A percentile compares a stretch with the other conserved stretches of the same genome.
These are phyloP conservation scores for Apiotrichum brassicae DNA, from an alignment of 1,284 basidiomycete species.

Conservation along the genomic window DNA sequence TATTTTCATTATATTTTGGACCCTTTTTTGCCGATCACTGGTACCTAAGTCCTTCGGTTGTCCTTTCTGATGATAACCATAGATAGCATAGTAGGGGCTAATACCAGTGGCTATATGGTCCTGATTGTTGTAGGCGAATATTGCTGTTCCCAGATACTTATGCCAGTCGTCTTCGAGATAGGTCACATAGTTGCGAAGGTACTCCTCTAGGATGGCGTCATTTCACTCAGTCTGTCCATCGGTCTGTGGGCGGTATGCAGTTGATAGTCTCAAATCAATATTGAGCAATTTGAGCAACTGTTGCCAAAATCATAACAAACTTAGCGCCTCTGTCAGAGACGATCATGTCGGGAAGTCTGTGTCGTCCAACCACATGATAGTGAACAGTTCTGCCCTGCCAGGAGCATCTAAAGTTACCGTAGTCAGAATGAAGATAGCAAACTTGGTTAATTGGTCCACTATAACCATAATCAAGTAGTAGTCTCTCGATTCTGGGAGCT, in stretches of 20 bases:
- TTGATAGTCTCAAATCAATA: conserved; percentile 14
- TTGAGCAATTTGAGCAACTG: neutral
- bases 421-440: conserved; percentile 40
- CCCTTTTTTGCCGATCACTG: no score
- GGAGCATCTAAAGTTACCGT: conserved; percentile 15
- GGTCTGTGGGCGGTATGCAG: conserved; percentile 47
- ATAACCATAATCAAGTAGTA: conserved; percentile 28
- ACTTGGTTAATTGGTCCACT: conserved; percentile 48
- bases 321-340: neutral
- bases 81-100: no score
- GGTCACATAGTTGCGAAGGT: conserved; percentile 28
- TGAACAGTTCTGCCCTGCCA: neutral
- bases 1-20: no score
- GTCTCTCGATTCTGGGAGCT: no score
- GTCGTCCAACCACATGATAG: neutral
- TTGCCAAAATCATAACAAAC: neutral
- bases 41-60: no score
- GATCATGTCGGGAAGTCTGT: neutral
- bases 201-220: conserved; percentile 51
- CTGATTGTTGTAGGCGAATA: no score
- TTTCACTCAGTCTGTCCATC: conserved; percentile 34
- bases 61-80: no score
- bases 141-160: no score
- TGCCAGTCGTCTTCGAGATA: conserved; percentile 50
- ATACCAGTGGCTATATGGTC: no score